Evolutionary conservation across 768 basidiomycete species (phyloP).

Genomic region (Crepidotus variabilis): DNA sequence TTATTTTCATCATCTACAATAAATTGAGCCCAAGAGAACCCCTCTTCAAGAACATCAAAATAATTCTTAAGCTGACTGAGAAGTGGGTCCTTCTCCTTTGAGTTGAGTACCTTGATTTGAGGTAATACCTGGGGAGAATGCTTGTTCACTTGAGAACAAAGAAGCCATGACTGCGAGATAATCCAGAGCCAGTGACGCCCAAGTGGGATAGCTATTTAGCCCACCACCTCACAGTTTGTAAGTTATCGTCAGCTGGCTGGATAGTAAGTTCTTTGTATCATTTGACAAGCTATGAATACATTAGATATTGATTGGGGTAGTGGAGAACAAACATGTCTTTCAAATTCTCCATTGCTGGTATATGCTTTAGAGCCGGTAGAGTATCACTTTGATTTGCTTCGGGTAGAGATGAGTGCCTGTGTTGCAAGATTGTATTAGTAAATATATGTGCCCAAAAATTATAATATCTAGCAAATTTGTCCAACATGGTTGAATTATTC

Average conservation of each 20-base stretch:
- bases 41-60: no score
- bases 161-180: no score
- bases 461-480: conserved; percentile 13
- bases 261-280: neutral
- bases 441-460: conserved; percentile 21
- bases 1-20: no score
- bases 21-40: no score
- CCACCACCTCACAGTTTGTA: conserved; percentile 7
- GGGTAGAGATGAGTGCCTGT: conserved; percentile 20
- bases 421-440: conserved; percentile 25
- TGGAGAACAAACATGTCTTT: neutral
- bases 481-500: conserved; percentile 31
- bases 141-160: no score
- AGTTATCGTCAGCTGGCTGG: neutral
- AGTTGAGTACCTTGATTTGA: no score
- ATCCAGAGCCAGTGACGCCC: conserved; percentile 14
- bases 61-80: no score
- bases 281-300: neutral
- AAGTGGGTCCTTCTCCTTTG: no score
- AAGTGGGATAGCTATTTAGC: conserved; percentile 24
- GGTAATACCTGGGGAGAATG: no score
- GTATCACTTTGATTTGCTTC: conserved; percentile 15
- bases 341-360: no score
- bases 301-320: neutral
- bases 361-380: neutral